Evolutionary conservation across 2,329 filamentous ascomycete species (phyloP), one percentile per base, ranked within the genome.

Genomic region (Colletotrichum somersetense): DNA sequence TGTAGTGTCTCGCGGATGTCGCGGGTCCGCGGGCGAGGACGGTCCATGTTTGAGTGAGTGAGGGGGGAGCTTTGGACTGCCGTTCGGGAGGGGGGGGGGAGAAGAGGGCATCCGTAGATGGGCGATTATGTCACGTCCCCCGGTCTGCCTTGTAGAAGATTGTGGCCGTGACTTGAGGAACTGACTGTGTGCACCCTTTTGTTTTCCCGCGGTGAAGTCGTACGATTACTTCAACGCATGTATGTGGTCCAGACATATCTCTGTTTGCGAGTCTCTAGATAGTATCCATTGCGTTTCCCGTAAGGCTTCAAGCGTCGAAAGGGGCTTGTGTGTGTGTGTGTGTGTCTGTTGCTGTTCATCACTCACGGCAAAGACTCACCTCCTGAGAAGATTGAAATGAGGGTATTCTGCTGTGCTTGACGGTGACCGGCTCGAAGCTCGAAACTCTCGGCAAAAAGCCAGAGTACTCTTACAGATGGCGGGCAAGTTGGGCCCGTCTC

Each of bases 1-100:
- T 62, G 65, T 48, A 65, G 57, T 61, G 66, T 69, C 69, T 64
- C 58, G 66, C 44, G 18, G 26, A 57, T 59, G 66, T 67, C 46
- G 59, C 33, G 59, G 48, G 58, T 40, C 40, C 42, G 59, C 46
- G 18, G 42, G 14, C 30, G 30, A 8, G 50, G 40, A 53, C 23
- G n/a, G 40, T 52, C 12, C 33, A 12, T 42, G 48, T 58, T 26
- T 38, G 46, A 53, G 55, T 26, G 26, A 26, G 26, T 26, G 3
- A 26, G 26, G 26, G 26, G 26, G 40, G 59, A 62, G 30, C 62
- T 33, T 18, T 62, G 48, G 57, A 62, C 65, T 56, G 38, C 26
- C 50, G 55, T 61, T 44, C 44, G 66, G 38, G 7, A 20, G 30
- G 30, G 40, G 12, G 38, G 38, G 35, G 35, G 35, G 35, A n/a